Base-by-base conservation (phyloP, 805 yeast genomes). In the Starmera quercuum region DNA sequence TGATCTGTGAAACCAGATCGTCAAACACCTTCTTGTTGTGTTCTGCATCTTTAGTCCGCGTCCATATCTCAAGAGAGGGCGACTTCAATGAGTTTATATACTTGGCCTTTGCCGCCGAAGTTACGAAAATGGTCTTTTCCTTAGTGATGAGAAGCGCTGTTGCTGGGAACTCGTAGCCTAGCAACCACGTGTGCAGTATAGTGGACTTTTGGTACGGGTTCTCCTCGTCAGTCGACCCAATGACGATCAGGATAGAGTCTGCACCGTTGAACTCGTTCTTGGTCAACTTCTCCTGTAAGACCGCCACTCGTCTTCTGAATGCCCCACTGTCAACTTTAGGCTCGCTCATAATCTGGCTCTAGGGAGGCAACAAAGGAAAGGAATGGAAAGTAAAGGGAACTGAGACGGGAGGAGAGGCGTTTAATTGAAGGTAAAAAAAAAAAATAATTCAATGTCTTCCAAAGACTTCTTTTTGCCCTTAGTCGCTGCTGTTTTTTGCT, bases 121-220 rank as follows among this genome's bases (percentile, higher is more conserved):
- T 88, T 37, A 88, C 67, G 35, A 90, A 63, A 4, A 75, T 57
- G 25, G 76, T 63, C 43, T 74, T 75, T 25, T 71, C 73, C 35
- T 70, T 67, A 4, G 83, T 71, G 37, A 88, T 61, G 32, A 70
- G 75, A 34, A 90, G 59, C 20, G 78, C 77, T 2, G 97, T 87
- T 32, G 92, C 92, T n/a, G 95, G 94, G 53, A 90, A 90, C 55
- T 92, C 97, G 55, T 88, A 90, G 4, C 97, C 95, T 31, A 90
- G 62, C 34, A 90, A 63, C 97, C 97, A 90, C 33, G 78, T 82
- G 55, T 88, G 97, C 30, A 88, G 59, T 29, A 83, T 79, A 1
- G 95, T 78, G 10, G 95, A 80, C 59, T 85, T 85, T 53, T 83
- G 86, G 58, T 85, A 87, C 31, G 95, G 94, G 54, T 86, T 83